phyloP scores from a whole-genome alignment of 208 protist species.

The Polymyxa betae region DNA sequence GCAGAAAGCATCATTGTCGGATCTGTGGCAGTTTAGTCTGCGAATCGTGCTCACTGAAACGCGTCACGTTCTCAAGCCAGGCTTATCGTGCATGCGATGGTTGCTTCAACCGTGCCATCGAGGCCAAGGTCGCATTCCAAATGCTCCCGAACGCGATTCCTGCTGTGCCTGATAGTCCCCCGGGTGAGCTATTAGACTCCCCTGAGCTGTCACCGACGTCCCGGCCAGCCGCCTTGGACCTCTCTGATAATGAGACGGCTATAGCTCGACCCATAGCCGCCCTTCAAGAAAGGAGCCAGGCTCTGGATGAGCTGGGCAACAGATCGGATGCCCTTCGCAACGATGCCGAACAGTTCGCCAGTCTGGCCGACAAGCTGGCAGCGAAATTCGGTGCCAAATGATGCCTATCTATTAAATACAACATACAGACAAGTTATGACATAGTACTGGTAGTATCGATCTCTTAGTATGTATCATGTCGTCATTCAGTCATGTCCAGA shows the following conservation, averaged over 20 bases:
- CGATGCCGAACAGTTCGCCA: conserved; percentile 18
- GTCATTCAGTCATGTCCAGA: neutral
- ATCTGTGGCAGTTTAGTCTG: conserved; percentile 10
- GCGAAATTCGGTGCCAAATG: conserved; percentile 5
- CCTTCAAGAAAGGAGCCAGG: neutral
- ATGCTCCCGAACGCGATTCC: neutral
- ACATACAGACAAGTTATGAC: no score
- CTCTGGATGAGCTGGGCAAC: neutral
- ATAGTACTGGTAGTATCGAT: no score
- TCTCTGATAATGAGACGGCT: neutral
- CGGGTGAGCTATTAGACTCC: conserved; percentile 4
- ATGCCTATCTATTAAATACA: no score
- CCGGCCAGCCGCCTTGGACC: neutral
- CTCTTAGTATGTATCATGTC: no score
- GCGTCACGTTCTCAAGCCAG: neutral
- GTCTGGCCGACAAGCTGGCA: conserved; percentile 6
- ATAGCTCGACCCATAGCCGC: neutral
- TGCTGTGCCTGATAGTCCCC: neutral
- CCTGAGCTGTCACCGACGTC: neutral
- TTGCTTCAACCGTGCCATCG: conserved; percentile 35
- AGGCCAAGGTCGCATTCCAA: neutral
- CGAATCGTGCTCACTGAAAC: conserved; percentile 25
- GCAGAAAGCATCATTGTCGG: conserved; percentile 29
- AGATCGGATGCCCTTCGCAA: neutral
- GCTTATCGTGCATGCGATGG: conserved; percentile 39